Evolutionary conservation across 805 yeast genomes (phyloP), one percentile per base, ranked within the genome.

Genomic region (Pichia ethanolica): DNA sequence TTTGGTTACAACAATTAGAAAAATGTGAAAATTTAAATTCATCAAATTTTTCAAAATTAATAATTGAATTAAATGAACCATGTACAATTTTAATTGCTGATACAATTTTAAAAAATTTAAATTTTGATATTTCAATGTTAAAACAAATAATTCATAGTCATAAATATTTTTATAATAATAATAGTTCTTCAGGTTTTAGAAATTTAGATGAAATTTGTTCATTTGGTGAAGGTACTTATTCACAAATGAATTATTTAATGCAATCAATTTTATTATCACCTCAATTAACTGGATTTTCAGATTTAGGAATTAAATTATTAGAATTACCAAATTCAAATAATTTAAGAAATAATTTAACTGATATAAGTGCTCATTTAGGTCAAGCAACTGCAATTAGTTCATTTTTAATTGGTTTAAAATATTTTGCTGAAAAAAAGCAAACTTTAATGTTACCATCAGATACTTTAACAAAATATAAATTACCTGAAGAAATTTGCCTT

Each of bases 311-410:
- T 12, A 61, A 66, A 39, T 59, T 80, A 34, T 62, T 84, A 35
- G 79, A 77, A 51, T 60, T 65, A 27, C 73, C 79, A 41, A 78
- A 74, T 51, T 42, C 58, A 0, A 48, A 48, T 7, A 45, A 45
- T 8, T 41, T 62, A 13, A 51, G 61, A 39, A 64, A 64, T 14
- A 55, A 62, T 5, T 66, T 80, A 8, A 73, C 80, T 35, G 87
- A 84, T 52, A 75, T 83, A 9, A 75, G 81, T 10, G 93, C 95
- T 0, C 95, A 87, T 65, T 66, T 88, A 37, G 96, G 96, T 7
- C 95, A 88, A 63, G 86, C 93, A 1, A 77, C 83, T 0, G 82
- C 89, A 0, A 71, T 88, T 11, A 81, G 88, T 1, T 73, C 84
- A 3, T 71, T 78, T 64, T 71, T 88, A 12, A 67, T 83, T 46